phyloP scores from a whole-genome alignment of 108 stramenopile species.

The Seminavis robusta region DNA sequence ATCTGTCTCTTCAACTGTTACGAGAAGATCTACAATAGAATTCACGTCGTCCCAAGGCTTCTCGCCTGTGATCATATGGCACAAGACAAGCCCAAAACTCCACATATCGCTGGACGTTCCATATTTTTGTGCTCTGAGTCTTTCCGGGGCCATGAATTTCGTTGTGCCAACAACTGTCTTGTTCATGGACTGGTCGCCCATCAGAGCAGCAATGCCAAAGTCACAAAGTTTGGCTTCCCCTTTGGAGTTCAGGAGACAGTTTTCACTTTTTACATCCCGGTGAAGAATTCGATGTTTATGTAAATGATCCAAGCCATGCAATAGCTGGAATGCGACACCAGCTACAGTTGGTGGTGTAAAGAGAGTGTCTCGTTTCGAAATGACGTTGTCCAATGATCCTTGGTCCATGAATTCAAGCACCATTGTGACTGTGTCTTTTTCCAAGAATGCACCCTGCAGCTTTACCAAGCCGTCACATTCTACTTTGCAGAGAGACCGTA shows the following conservation, averaged over 20 bases:
- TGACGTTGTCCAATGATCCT: slow-evolving; percentile 50
- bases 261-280: slow-evolving; percentile 91
- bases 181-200: slow-evolving; percentile 43
- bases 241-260: slow-evolving; percentile 65
- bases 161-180: slow-evolving; percentile 86
- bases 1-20: slow-evolving; percentile 57
- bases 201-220: slow-evolving; percentile 79
- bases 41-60: slow-evolving; percentile 52
- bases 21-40: slow-evolving; percentile 51
- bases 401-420: slow-evolving; percentile 83
- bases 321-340: slow-evolving; percentile 69
- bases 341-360: slow-evolving; percentile 62
- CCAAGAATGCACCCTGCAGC: slow-evolving; percentile 72
- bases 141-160: slow-evolving; percentile 88
- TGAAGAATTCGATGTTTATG: slow-evolving; percentile 82
- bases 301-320: slow-evolving; percentile 85
- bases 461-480: slow-evolving; percentile 64
- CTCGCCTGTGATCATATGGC: slow-evolving; percentile 61
- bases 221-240: slow-evolving; percentile 90
- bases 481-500: slow-evolving; percentile 50
- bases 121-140: slow-evolving; percentile 74
- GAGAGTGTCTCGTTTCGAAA: not conserved
- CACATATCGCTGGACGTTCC: slow-evolving; percentile 81
- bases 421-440: slow-evolving; percentile 48
- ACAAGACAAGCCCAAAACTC: slow-evolving; percentile 81